Evolutionary conservation across 305 asterid species (phyloP), one percentile per base, ranked within the genome.

Genomic region (Fraxinus latifolia): DNA sequence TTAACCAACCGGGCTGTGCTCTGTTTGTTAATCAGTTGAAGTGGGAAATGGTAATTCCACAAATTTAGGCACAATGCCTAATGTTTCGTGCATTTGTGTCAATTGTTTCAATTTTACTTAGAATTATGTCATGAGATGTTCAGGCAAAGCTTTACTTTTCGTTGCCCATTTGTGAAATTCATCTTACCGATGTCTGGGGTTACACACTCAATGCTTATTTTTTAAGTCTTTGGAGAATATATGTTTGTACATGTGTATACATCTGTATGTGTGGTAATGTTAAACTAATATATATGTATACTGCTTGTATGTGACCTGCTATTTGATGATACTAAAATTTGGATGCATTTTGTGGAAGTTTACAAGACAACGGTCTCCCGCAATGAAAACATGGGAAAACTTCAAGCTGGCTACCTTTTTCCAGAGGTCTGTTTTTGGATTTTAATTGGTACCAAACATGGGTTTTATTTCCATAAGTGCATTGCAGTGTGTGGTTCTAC

Each of bases 331-430:
- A 73, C 78, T 86, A 34, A 80, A 21, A 34, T 68, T 77, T 50
- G 47, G 80, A 79, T 67, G 25, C 77, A 23, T 84, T 27, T 81
- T 75, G 60, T 92, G 87, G 82, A 31, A 96, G 99, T 92, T 88
- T 89, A 89, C 89, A 91, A 77, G 83, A 96, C 98, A 12, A 84
- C 89, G 80, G 99, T 96, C 67, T 87, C 96, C 8, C 95, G 99
- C 77, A 96, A 94, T 78, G 95, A 89, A 76, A 96, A 96, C 89
- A 70, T 94, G 84, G 94, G 92, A 25, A 96, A 94, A 73, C 98
- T 96, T 82, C 98, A 96, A 90, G 98, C 98, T 85, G 99, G 99
- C 79, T 96, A 94, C 81, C 94, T 96, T 81, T 96, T 96, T 86
- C 99, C 98, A 0, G 98, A 94, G 97, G 99, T 96, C 3, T 65